Base-by-base conservation (phyloP, 2,329 filamentous ascomycete genomes). In the Trichoderma sp. region DNA sequence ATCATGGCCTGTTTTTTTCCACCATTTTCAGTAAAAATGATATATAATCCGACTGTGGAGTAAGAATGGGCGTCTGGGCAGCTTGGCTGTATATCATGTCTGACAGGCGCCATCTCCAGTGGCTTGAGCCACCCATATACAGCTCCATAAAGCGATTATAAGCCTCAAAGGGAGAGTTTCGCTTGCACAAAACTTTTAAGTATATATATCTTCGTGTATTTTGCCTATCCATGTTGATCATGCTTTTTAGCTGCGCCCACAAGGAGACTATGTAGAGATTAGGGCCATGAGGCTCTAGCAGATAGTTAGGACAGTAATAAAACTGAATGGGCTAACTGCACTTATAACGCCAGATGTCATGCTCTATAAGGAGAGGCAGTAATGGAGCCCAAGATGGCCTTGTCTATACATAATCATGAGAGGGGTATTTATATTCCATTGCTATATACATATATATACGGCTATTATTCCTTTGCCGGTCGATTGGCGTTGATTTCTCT, bases 401-500 rank as follows among this genome's bases (percentile, higher is more conserved):
- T 19, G 19, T 53, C 43, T 29, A 53, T n/a, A 14, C 1, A 24
- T 13, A 0, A 5, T 63, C 40, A 40, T 37, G 61, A 55, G 61
- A 4, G 16, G 61, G 47, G 49, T 55, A 40, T 53, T 55, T 27
- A 6, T 29, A 37, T 21, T 7, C 35, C 4, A 7, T 19, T 65
- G 11, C 37, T 53, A 27, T 47, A 33, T 21, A 49, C 8, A 27
- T 4, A 29, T 47, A 55, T 5, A 33, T 11, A n/a, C 33, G 43
- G 3, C 6, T 29, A 31, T 55, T 16, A 16, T 31, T 63, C 58
- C 47, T 68, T 68, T 2, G 66, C 33, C 24, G 66, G 66, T 14
- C 66, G 40, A 13, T 62, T 53, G 19, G 40, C 43, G 29, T 63
- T 63, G 11, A 68, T 68, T 21, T 68, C 66, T 24, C 62, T 68